Conservation (phyloP, 805 yeast genomes). For the Kuraishia molischiana region DNA sequence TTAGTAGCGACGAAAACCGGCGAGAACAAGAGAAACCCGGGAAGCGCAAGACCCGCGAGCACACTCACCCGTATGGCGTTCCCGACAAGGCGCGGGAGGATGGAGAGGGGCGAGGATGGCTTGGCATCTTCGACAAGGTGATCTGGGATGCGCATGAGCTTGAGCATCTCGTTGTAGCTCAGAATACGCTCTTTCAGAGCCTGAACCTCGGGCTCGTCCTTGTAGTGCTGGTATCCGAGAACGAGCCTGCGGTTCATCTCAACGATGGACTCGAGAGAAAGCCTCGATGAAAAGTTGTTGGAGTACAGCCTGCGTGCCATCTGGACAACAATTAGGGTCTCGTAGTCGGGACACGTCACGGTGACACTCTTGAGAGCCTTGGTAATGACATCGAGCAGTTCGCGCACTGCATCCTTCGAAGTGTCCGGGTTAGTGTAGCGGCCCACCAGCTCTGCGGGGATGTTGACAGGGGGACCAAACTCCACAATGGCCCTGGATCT, state of each 20-base stretch:
- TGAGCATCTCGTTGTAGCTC: constrained; percentile 53
- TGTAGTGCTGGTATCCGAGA: constrained; percentile 67
- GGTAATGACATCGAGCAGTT: constrained; percentile 59
- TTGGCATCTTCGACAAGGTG: constrained; percentile 43
- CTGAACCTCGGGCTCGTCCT: constrained; percentile 59
- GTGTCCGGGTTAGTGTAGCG: constrained; percentile 51
- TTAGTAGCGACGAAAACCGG: constrained; percentile 83
- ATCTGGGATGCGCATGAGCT: constrained; percentile 41
- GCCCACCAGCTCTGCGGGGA: constrained; percentile 49
- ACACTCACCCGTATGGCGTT: constrained; percentile 37
- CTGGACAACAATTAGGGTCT: constrained; percentile 80
- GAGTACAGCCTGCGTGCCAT: constrained; percentile 87
- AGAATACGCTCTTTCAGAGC: constrained; percentile 53
- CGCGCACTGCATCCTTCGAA: constrained; percentile 64
- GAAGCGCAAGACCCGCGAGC: constrained; percentile 59
- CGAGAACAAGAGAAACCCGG: constrained; percentile 80
- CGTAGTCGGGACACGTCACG: constrained; percentile 82
- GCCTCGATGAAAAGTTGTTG: constrained; percentile 55
- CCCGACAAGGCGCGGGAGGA: constrained; percentile 14
- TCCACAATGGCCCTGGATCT: constrained; percentile 93
- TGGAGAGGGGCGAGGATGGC: constrained; percentile 12
- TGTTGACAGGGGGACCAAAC: constrained; percentile 80
- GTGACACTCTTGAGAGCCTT: constrained; percentile 77
- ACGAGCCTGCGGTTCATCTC: constrained; percentile 88
- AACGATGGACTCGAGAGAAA: constrained; percentile 76